Conservation (phyloP, 2,329 filamentous ascomycete genomes). For the Hypoxylon sp. region DNA sequence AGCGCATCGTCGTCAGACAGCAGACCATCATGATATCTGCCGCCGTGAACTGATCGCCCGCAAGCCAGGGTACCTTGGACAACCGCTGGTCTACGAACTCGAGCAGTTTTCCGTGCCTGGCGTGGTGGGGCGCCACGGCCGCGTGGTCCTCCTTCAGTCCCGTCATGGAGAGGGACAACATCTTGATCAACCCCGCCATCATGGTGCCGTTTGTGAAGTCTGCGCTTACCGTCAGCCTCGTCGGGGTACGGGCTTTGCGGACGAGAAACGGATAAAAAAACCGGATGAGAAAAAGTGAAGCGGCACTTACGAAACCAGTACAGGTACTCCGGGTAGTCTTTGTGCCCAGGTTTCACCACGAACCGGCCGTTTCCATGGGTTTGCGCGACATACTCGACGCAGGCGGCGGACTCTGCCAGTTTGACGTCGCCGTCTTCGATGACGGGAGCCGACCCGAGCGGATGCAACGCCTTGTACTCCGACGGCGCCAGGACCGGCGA, state of each 20-base stretch:
- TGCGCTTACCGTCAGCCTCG: constrained; percentile 19
- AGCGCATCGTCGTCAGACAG: constrained; percentile 66
- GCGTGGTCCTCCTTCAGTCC: constrained; percentile 43
- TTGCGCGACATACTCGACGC: constrained; percentile 67
- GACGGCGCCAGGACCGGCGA: constrained; percentile 46
- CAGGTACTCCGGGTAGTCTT: constrained; percentile 66
- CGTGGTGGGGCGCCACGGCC: constrained; percentile 42
- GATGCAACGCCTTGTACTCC: constrained; percentile 55
- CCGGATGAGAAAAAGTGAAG: no score
- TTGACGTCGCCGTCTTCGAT: constrained; percentile 63
- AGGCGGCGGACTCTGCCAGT: constrained; percentile 67
- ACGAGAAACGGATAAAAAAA: neutral
- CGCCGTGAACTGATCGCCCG: constrained; percentile 67
- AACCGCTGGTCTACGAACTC: constrained; percentile 59
- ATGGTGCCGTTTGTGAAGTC: constrained; percentile 61
- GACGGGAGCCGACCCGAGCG: constrained; percentile 64
- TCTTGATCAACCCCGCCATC: constrained; percentile 49
- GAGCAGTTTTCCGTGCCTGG: constrained; percentile 51
- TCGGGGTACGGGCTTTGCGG: neutral
- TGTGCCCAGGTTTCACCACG: constrained; percentile 52
- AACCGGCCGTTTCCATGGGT: constrained; percentile 61
- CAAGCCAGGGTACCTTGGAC: constrained; percentile 59
- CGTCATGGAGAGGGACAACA: constrained; percentile 49
- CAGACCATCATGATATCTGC: constrained; percentile 72
- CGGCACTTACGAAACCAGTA: constrained; percentile 63